phyloP scores from a whole-genome alignment of 208 protist genomes.

The Novymonas esmeraldas region DNA sequence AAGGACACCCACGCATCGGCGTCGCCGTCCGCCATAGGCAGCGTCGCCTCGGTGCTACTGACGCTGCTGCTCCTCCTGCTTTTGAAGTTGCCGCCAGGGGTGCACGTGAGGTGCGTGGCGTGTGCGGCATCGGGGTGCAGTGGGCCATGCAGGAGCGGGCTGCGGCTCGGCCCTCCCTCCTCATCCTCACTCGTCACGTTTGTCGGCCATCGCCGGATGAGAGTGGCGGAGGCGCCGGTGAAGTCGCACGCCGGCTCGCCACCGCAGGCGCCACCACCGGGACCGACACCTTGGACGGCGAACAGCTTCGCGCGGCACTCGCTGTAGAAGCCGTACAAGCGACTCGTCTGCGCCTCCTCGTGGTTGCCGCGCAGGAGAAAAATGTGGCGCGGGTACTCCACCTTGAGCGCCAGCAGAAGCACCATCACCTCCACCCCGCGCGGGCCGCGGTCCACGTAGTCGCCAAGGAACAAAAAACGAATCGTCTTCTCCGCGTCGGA shows the following conservation, averaged over 20 bases:
- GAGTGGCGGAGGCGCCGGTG: background rate
- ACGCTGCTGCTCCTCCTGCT: background rate
- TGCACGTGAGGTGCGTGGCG: background rate
- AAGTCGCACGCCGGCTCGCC: background rate
- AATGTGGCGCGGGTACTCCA: conserved; percentile 87
- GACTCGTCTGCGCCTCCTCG: conserved; percentile 84
- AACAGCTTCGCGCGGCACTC: conserved; percentile 78
- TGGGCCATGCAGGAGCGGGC: background rate
- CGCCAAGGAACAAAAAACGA: conserved; percentile 97
- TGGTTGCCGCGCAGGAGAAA: conserved; percentile 92
- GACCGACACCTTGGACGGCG: background rate
- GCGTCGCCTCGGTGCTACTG: background rate
- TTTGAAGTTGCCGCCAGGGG: too few species aligned
- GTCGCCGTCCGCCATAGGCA: background rate
- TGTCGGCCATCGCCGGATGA: conserved; percentile 15
- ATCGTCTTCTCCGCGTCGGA: conserved; percentile 27
- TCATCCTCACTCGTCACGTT: background rate
- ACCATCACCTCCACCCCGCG: conserved; percentile 83
- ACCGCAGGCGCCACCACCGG: background rate
- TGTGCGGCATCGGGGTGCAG: background rate
- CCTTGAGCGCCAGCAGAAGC: conserved; percentile 82
- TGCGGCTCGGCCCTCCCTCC: background rate
- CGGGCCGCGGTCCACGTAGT: conserved; percentile 97
- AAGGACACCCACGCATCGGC: conserved; percentile 71
- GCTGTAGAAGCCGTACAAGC: conserved; percentile 86